phyloP scores from a whole-genome alignment of 2,329 filamentous ascomycete genomes.

The Ramularia endophylla region DNA sequence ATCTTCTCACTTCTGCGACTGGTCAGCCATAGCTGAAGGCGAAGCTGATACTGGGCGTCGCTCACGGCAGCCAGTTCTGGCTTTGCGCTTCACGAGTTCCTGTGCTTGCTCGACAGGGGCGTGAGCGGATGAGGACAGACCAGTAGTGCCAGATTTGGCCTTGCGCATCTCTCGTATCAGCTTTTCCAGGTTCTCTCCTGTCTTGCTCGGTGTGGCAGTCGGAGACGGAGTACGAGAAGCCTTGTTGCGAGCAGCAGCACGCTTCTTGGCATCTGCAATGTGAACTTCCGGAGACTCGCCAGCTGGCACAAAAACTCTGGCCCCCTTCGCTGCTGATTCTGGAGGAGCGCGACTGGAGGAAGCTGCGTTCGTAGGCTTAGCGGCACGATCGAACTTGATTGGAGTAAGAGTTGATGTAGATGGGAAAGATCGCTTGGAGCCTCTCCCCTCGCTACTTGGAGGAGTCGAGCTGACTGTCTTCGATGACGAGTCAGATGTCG shows the following conservation, averaged over 20 bases:
- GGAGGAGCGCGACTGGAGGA: neutral
- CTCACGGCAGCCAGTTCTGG: too few relatives aligned
- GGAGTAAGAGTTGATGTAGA: neutral
- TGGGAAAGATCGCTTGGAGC: neutral
- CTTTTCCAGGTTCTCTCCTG: conserved; percentile 1
- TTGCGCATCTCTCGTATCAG: conserved; percentile 8
- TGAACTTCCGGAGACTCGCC: conserved; percentile 25
- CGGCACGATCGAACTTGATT: too few relatives aligned
- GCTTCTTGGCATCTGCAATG: conserved; percentile 17
- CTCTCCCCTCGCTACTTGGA: neutral
- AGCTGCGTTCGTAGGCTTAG: neutral
- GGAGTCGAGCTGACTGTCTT: conserved; percentile 4
- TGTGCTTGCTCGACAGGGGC: too few relatives aligned
- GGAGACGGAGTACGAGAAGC: conserved; percentile 33
- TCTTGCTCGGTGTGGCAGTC: conserved; percentile 29
- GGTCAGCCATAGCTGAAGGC: too few relatives aligned
- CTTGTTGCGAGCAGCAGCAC: conserved; percentile 3
- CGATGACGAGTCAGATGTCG: neutral
- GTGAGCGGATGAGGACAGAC: too few relatives aligned
- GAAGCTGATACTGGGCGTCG: too few relatives aligned
- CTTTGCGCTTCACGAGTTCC: too few relatives aligned
- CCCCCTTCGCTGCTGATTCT: conserved; percentile 3
- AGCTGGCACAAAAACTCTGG: conserved; percentile 26
- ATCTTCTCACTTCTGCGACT: too few relatives aligned
- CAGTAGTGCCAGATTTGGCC: conserved; percentile 1